A percentile compares a stretch with the other conserved stretches of the same genome.
phyloP scores from a whole-genome alignment of 345 rosid species.

The Rhizophora apiculata region DNA sequence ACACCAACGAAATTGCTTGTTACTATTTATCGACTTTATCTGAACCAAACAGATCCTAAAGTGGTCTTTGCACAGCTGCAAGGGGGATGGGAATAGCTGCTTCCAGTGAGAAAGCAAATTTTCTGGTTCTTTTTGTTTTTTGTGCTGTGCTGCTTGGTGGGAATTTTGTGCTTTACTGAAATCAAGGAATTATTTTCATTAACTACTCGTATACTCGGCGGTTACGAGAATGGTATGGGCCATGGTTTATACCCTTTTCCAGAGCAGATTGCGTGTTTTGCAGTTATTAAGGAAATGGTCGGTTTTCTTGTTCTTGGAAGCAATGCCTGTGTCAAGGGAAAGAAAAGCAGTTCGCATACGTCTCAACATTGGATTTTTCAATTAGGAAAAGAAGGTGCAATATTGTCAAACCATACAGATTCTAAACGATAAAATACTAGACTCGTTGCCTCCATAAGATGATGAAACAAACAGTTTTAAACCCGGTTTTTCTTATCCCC shows the following conservation, averaged over 20 bases:
- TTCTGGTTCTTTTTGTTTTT: neutral
- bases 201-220: conserved; percentile 19
- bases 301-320: neutral
- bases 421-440: neutral
- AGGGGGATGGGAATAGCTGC: neutral
- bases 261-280: conserved; percentile 8
- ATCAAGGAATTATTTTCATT: conserved; percentile 37
- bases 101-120: neutral
- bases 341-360: neutral
- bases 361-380: neutral
- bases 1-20: neutral
- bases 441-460: conserved; percentile 6
- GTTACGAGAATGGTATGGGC: conserved; percentile 23
- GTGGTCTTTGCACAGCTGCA: neutral
- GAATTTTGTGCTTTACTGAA: conserved; percentile 37
- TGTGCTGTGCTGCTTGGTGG: conserved; percentile 3
- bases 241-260: conserved; percentile 5
- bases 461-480: conserved; percentile 11
- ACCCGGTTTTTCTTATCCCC: neutral
- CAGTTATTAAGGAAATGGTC: conserved; percentile 9
- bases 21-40: neutral
- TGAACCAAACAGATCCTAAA: no score
- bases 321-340: neutral
- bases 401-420: neutral
- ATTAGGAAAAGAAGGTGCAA: neutral